Base-by-base conservation (phyloP, 176 grass and related monocot genomes). In the Oryza rufipogon region DNA sequence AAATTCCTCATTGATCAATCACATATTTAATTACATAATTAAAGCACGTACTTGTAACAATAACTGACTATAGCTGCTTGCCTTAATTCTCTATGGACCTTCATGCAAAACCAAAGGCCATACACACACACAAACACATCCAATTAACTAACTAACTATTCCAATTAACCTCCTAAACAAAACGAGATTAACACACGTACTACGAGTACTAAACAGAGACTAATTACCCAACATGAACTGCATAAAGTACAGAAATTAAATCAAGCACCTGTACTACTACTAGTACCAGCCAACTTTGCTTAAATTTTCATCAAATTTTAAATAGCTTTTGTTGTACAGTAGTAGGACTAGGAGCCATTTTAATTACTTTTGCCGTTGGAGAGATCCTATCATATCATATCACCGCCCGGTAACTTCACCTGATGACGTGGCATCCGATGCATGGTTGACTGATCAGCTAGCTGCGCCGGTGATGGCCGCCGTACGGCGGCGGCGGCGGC, bases 331-430 rank as follows among this genome's bases (percentile, higher is more conserved):
- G 58, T 20, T 58, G 54, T n/a, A 36, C 41, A 66, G 58, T 23
- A 14, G 10, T 26, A 23, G 80, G 46, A 73, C 80, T 73, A 45
- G 80, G 30, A 36, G 4, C 36, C 11, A 61, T 41, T 19, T 15
- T 28, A 28, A 28, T 28, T 64, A 30, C 36, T 46, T 46, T 48
- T 48, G 26, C 69, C 39, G 63, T 71, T 51, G 7, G 74, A 88
- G 87, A 88, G 87, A 90, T 90, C 83, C 82, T 90, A 81, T 41
- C 34, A 36, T 41, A 41, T 74, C 87, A 92, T 41, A 41, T 74
- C 87, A 92, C 88, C 90, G 79, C 75, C 75, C 11, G 25, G 92
- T 71, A 73, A 78, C 64, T 32, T 76, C 75, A 74, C 73, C 80
- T 20, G 25, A 80, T 28, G 28, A 28, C 3, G 17, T 39, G 51